These are phyloP conservation scores for Flaveria brownii DNA, from an alignment of 129 eudicot species.

Conservation along the genomic window DNA sequence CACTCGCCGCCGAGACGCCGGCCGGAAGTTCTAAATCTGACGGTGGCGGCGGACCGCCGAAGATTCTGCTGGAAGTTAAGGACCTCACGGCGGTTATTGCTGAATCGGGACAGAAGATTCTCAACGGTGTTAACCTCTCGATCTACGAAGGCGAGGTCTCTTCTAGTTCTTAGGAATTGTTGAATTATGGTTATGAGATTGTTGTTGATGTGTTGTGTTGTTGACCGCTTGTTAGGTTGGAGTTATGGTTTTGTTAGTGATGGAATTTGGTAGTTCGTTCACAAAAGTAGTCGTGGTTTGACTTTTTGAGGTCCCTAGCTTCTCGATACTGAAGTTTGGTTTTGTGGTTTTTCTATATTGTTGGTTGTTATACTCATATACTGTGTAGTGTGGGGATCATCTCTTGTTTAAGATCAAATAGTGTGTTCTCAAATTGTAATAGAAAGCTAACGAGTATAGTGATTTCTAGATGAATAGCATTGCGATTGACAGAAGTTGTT, in stretches of 20 bases:
- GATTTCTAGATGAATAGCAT: background rate
- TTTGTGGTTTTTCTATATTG: background rate
- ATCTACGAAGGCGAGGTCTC: conserved; percentile 91
- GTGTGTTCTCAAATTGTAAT: background rate
- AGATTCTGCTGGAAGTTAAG: conserved; percentile 73
- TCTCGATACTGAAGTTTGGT: no score
- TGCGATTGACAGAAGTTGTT: background rate
- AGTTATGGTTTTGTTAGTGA: background rate
- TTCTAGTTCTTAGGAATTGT: background rate
- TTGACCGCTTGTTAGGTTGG: background rate
- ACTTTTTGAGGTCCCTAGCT: conserved; percentile 15
- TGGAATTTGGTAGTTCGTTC: conserved; percentile 2
- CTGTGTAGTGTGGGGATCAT: conserved; percentile 1
- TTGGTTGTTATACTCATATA: background rate
- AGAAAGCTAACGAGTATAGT: conserved; percentile 5
- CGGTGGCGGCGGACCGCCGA: conserved; percentile 40
- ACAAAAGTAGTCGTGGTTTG: conserved; percentile 5
- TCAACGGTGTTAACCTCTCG: conserved; percentile 88
- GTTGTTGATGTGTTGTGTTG: background rate
- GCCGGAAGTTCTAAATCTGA: conserved; percentile 33
- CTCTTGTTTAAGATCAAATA: background rate
- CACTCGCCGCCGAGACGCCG: conserved; percentile 58
- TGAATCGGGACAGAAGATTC: conserved; percentile 63
- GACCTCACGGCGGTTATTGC: conserved; percentile 82
- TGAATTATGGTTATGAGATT: background rate